A percentile compares a stretch with the other conserved stretches of the same genome.
Conservation (phyloP, 2,329 filamentous ascomycete species). For the Aspergillus ochraceoroseus region DNA sequence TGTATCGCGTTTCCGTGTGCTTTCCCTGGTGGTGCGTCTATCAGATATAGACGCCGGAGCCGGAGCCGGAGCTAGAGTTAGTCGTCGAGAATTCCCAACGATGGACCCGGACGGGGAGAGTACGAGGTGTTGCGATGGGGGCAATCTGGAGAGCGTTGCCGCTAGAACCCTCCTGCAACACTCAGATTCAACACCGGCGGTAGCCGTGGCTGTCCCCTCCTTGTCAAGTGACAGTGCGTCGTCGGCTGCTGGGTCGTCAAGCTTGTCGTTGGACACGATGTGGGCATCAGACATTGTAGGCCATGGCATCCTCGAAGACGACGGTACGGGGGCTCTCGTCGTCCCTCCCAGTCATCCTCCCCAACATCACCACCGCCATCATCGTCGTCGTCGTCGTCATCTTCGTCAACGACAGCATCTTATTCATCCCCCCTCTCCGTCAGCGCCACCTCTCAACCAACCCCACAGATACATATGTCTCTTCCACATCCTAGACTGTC, state of each 20-base stretch:
- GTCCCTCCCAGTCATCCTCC: conserved; percentile 18
- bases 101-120: conserved; percentile 8
- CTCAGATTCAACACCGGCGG: conserved; percentile 18
- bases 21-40: conserved; percentile 6
- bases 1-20: conserved; percentile 15
- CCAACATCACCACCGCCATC: too few relatives aligned
- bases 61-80: too few relatives aligned
- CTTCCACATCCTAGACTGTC: conserved; percentile 45
- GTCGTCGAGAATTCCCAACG: not conserved
- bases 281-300: conserved; percentile 22
- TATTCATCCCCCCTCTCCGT: conserved; percentile 5
- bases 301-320: conserved; percentile 27
- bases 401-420: too few relatives aligned
- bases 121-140: not conserved
- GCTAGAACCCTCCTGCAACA: conserved; percentile 13
- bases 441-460: conserved; percentile 2
- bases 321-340: conserved; percentile 31
- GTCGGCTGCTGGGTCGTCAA: conserved; percentile 25
- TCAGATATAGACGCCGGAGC: too few relatives aligned
- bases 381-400: too few relatives aligned
- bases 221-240: conserved; percentile 30
- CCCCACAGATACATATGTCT: conserved; percentile 35
- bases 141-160: not conserved
- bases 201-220: conserved; percentile 28
- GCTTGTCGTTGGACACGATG: conserved; percentile 31